Percentiles rank a stretch among this genome's conserved stretches.
Conservation (phyloP, 176 grass and related monocot species). For the Saccharum officinarum region DNA sequence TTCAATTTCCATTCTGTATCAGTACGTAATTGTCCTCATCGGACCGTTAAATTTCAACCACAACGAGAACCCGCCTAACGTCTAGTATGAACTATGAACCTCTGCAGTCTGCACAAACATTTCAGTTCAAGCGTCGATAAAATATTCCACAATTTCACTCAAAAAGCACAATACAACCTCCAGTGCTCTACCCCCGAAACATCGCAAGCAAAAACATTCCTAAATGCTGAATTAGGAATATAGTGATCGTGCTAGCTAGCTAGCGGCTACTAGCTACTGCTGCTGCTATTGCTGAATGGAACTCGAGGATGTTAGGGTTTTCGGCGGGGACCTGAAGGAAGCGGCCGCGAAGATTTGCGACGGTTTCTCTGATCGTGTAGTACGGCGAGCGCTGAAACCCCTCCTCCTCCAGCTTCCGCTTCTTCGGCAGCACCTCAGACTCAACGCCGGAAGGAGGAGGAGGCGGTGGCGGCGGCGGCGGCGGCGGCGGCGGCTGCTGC, state of each 20-base stretch:
- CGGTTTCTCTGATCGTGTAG: slow-evolving; percentile 44
- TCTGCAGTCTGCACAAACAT: neutral
- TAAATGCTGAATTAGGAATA: neutral
- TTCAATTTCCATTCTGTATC: neutral
- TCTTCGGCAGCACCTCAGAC: slow-evolving; percentile 17
- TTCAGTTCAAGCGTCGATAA: neutral
- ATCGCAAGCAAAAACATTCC: slow-evolving; percentile 7
- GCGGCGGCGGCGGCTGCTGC: neutral
- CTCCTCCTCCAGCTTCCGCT: slow-evolving; percentile 34
- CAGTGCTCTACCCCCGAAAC: neutral
- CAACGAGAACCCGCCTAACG: neutral
- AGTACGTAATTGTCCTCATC: neutral
- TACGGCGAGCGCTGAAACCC: slow-evolving; percentile 50
- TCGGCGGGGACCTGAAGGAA: slow-evolving; percentile 42
- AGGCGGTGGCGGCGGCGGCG: neutral
- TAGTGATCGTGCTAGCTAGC: neutral
- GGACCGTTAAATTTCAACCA: neutral
- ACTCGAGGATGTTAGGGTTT: slow-evolving; percentile 23
- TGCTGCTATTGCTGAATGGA: neutral
- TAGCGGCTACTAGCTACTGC: neutral
- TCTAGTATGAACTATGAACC: neutral
- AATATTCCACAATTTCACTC: neutral
- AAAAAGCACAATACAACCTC: neutral
- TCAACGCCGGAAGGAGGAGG: neutral
- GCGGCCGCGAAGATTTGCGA: slow-evolving; percentile 39